Evolutionary conservation across 1,284 basidiomycete species (phyloP), one percentile per base, ranked within the genome.

Genomic region (Boletus sp.): DNA sequence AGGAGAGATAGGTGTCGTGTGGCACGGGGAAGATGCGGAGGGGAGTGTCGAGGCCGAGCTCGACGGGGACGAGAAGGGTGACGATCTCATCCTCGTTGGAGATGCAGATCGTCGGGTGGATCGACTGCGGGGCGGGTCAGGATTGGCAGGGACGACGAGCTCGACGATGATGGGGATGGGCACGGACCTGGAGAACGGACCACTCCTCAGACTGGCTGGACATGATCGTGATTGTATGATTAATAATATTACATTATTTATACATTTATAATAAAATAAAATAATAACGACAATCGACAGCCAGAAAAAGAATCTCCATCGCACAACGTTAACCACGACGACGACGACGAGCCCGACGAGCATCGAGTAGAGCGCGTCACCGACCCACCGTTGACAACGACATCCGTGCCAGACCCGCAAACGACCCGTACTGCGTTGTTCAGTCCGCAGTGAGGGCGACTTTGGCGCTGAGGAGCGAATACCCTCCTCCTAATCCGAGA

Each of bases 21-120:
- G 76, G 58, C 41, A 83, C 64, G 42, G 69, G 18, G 31, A 59
- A n/a, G 31, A 72, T 56, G 39, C 20, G 53, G 20, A 86, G 66
- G 9, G 64, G 65, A 11, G 69, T 77, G 24, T 80, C 68, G 35
- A 71, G 66, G 18, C 72, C 74, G 44, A 90, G 77, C 62, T 90
- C 84, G 42, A 91, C 72, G 15, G 86, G 83, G 50, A 91, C 82
- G 15, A 88, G 78, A 65, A 70, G 64, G 5, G 66, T 44, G 57
- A 22, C 58, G 51, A 63, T 54, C 35, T 42, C 55, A 22, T 74
- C 65, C 51, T 78, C 76, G 57, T 71, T 78, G 5, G 82, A 80
- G 35, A 87, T 64, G 60, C 72, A 68, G 63, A 78, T 88, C 65
- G 89, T 86, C 43, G 89, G 89, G 67, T 86, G 88, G 48, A 90